Evolutionary conservation across 1,284 basidiomycete species (phyloP), one percentile per base, ranked within the genome.

Genomic region (Papiliotrema terrestris): DNA sequence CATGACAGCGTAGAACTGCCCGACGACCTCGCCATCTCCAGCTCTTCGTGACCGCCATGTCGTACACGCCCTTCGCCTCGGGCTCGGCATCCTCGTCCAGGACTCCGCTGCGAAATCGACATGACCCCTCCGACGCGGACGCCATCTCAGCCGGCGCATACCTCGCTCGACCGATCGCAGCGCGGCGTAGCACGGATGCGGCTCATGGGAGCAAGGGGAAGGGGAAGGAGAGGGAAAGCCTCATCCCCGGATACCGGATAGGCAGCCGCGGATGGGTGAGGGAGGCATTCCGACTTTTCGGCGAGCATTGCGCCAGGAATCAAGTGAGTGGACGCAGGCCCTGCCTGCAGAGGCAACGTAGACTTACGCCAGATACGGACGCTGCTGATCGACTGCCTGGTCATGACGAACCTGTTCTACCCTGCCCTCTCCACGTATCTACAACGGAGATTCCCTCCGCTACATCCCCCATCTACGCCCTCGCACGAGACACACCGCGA

Each of bases 321-420:
- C 75, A 77, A 57, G 75, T 75, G 48, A 50, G 68, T 60, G 15
- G 3, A 14, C 23, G 13, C 9, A 29, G 14, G 20, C 20, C 26
- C 22, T 1, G 19, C 8, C 6, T 23, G 50, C 14, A 6, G 43
- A 22, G 14, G 6, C 15, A 37, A 20, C 15, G 17, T 3, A 11
- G 19, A 48, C 47, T 54, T 44, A 52, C 29, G 26, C 53, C 72
- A 96, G 80, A 94, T 95, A 53, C 86, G 92, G 51, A 88, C 96
- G 36, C 87, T 98, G 66, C 83, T 98, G 59, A 87, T 96, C 57
- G 95, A 91, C 54, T 88, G 89, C 56, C 83, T 97, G 57, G 90
- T 98, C 68, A 97, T 98, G 78, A 95, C 93, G 45, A 92, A 90
- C 41, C 85, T 98, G 49, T 90, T 95, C 73, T 97, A 93, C 67